Base-by-base conservation (phyloP, 2,329 filamentous ascomycete species). In the Coniosporium tulheliwenetii region DNA sequence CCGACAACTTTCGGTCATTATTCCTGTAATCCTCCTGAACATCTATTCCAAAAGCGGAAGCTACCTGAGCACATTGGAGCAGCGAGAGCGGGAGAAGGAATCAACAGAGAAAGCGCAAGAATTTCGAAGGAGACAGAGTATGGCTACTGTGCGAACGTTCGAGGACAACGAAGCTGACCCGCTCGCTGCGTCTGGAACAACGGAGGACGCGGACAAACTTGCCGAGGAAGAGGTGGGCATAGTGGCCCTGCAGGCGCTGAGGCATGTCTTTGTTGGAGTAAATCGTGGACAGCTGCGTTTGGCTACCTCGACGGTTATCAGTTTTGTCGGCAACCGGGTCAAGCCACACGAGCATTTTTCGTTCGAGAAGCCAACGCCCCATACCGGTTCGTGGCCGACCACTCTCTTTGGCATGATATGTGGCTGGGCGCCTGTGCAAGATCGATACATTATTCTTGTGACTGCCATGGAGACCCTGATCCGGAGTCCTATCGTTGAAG, bases 401-500 rank as follows among this genome's bases (percentile, higher is more conserved):
- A 80, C 78, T 43, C 69, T 96, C 39, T 85, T 93, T 56, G 76
- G 81, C 51, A 72, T 87, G 45, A 72, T 89, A 40, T 79, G 85
- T 12, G 75, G 77, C 43, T 96, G 87, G 86, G 81, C 86, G 0
- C 86, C 91, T 0, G 87, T 96, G 1, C 89, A 96, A 57, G 85
- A 94, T 54, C 81, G 91, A 41, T 96, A 93, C 62, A 77, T 89
- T 33, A 91, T 96, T 42, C 69, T 95, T 37, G 73, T 94, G 37
- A 81, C 83, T 1, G 72, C 81, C 2, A 77, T 93, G 63, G 87
- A 95, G 50, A 74, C 73, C 3, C 64, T 96, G 39, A 66, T 83
- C 3, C 71, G 73, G 42, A 77, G 74, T 36, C 75, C 78, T 1
- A 69, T 87, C 31, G 71, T 70, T 5, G 82, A 87, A 52, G 76